Base-by-base conservation (phyloP, 192 early-diverging fungal genomes). In the Coemansia sp. region DNA sequence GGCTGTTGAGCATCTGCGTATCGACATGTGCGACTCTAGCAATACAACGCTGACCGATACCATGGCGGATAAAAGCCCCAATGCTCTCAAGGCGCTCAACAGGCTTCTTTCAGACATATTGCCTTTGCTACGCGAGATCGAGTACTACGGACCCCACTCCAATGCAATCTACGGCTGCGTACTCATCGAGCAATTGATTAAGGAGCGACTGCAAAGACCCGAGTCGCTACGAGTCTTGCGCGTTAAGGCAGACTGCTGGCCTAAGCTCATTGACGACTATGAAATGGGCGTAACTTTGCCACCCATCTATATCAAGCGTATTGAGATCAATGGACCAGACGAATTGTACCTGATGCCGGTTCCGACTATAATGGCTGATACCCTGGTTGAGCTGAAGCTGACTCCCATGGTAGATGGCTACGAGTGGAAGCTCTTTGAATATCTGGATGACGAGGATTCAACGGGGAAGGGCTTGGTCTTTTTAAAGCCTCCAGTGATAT, bases 111-210 rank as follows among this genome's bases (percentile, higher is more conserved):
- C 65, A 0, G 1, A 10, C 0, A 59, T 22, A 22, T 31, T 77
- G 49, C 75, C 75, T 0, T 20, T 61, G 1, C 20, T 77, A 51
- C 69, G 52, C 5, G 51, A 71, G 2, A 67, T 77, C 22, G 36
- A 36, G 11, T 72, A 42, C 18, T n/a, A 34, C 9, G 75, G 71
- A 4, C 7, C 10, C 0, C 10, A 43, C 42, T 43, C 42, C 3
- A 10, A 43, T 0, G 1, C 0, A 4, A 11, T 43, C 3, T 43
- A 43, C 13, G 27, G 27, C 4, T 27, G 59, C 16, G 43, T 67
- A 31, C 49, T 27, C 9, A 41, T 72, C 1, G 20, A 63, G n/a
- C 16, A 7, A 41, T 42, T 77, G 65, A 65, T 77, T 0, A 52
- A 36, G 34, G 70, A 77, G 75, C 66, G 12, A 2, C 24, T 65